These are phyloP conservation scores for Diphasiastrum complanatum DNA, from an alignment of 83 land plant species.

Conservation along the genomic window DNA sequence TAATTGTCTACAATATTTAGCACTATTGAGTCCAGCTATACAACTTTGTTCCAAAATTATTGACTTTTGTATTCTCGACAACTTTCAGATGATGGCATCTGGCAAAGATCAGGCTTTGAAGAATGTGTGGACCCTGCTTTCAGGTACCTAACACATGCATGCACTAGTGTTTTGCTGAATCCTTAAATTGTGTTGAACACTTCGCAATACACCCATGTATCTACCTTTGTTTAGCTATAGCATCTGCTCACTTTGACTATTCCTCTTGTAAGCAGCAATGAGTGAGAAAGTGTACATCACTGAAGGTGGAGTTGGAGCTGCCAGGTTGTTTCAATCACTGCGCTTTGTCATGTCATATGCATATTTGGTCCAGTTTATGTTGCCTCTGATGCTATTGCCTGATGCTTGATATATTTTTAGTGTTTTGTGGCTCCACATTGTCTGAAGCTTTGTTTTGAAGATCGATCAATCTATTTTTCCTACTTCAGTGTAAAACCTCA, in stretches of 20 bases:
- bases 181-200: no score
- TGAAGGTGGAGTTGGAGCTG: conserved; percentile 85
- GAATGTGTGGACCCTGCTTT: conserved; percentile 56
- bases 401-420: no score
- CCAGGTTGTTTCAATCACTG: conserved; percentile 44
- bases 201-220: neutral
- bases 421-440: no score
- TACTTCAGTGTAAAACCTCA: neutral
- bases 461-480: neutral
- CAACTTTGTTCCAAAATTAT: neutral
- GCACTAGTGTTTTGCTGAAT: no score
- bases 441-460: no score
- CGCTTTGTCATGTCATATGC: neutral
- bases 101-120: conserved; percentile 71
- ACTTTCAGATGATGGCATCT: conserved; percentile 82
- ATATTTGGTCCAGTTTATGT: neutral
- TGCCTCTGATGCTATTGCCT: no score
- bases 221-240: neutral
- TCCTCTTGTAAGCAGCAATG: conserved; percentile 60
- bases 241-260: no score
- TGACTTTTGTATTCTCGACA: neutral
- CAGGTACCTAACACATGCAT: conserved; percentile 42
- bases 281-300: conserved; percentile 84
- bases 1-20: neutral
- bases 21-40: no score